These are phyloP conservation scores for Alloteropsis semialata DNA, from an alignment of 176 grass and related monocot genomes.

Conservation along the genomic window DNA sequence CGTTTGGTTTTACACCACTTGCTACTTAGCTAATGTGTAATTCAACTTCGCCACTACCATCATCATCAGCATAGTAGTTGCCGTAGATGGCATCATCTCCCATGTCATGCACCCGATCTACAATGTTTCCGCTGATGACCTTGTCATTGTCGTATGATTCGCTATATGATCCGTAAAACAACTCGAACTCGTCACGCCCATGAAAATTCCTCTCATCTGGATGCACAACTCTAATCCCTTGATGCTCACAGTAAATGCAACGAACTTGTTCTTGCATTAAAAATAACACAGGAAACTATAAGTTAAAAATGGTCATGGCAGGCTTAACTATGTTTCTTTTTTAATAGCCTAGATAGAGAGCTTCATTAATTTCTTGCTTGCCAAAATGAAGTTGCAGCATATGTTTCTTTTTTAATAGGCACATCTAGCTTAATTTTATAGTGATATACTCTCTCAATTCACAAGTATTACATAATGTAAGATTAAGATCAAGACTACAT, in stretches of 20 bases:
- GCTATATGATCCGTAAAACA: not conserved
- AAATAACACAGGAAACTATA: not conserved
- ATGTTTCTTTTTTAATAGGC: no score
- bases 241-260: slow-evolving; percentile 7
- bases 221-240: slow-evolving; percentile 1
- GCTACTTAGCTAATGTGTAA: not conserved
- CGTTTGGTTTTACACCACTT: not conserved
- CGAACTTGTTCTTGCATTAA: not conserved
- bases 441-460: no score
- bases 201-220: not conserved
- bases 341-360: no score
- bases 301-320: no score
- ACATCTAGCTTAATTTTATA: no score
- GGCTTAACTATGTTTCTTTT: no score
- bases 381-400: no score
- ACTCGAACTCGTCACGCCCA: slow-evolving; percentile 6
- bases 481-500: not conserved
- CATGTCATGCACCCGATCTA: not conserved
- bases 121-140: not conserved
- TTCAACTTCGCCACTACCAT: not conserved
- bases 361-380: no score
- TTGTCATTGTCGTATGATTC: not conserved
- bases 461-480: no score
- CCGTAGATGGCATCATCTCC: not conserved
- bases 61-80: not conserved